phyloP scores from a whole-genome alignment of 1,284 basidiomycete genomes.

The Cryptococcus hybrid region DNA sequence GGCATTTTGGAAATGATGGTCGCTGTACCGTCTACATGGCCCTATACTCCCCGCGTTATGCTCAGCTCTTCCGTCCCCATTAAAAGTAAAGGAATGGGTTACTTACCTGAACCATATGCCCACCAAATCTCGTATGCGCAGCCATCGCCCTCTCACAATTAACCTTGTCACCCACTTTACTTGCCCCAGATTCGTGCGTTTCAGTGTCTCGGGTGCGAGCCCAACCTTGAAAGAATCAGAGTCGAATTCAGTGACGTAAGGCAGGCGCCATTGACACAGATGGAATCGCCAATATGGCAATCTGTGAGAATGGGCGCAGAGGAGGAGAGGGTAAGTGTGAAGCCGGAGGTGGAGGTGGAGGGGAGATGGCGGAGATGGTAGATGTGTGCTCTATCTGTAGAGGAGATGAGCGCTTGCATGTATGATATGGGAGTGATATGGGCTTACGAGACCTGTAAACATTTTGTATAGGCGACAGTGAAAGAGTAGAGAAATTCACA shows the following conservation, averaged over 20 bases:
- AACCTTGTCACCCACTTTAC: conserved; percentile 74
- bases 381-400: conserved; percentile 49
- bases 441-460: conserved; percentile 48
- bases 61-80: neutral
- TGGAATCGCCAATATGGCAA: conserved; percentile 91
- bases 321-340: conserved; percentile 76
- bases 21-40: conserved; percentile 89
- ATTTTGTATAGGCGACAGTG: conserved; percentile 17
- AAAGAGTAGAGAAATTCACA: neutral
- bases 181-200: conserved; percentile 86
- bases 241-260: conserved; percentile 84
- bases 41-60: conserved; percentile 56
- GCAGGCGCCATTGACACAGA: conserved; percentile 80
- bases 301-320: conserved; percentile 78
- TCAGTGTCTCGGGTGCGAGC: conserved; percentile 91
- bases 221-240: conserved; percentile 83
- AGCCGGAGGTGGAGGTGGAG: conserved; percentile 56
- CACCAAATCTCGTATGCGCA: conserved; percentile 86
- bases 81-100: neutral
- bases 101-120: conserved; percentile 92
- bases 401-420: neutral
- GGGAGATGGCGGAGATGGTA: conserved; percentile 35
- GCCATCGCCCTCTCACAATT: conserved; percentile 97
- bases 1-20: conserved; percentile 63
- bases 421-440: neutral